phyloP scores from a whole-genome alignment of 164 flowering plant genomes.

The Paratinospora sagittata region DNA sequence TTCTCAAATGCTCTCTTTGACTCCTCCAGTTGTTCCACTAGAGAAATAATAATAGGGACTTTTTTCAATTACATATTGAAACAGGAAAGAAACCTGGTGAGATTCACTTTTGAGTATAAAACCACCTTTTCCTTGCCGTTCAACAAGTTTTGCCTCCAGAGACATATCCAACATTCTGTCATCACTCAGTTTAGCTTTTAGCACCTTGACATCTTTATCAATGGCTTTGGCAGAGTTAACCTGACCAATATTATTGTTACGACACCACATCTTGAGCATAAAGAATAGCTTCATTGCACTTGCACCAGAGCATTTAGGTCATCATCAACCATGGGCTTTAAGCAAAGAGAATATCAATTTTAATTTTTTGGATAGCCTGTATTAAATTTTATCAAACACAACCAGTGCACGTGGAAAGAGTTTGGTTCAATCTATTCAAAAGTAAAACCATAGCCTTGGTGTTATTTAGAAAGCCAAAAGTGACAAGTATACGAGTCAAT shows the following conservation, averaged over 20 bases:
- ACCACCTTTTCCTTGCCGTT: conserved; percentile 66
- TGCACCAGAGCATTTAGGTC: neutral
- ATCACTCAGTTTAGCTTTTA: conserved; percentile 58
- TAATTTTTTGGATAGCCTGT: neutral
- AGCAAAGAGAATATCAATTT: neutral
- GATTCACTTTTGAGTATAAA: neutral
- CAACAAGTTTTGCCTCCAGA: conserved; percentile 66
- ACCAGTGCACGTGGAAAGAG: neutral
- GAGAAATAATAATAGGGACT: conserved; percentile 1
- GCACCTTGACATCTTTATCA: conserved; percentile 66
- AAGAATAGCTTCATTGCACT: neutral
- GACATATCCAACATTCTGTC: conserved; percentile 54
- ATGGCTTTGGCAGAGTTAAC: conserved; percentile 59
- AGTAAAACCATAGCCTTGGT: neutral
- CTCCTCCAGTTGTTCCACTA: conserved; percentile 64
- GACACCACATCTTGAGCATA: neutral
- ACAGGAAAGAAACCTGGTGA: neutral
- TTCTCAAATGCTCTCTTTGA: conserved; percentile 44
- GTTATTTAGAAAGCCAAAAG: neutral
- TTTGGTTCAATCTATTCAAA: neutral
- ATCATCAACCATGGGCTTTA: neutral
- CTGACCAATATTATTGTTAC: conserved; percentile 26
- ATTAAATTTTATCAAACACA: neutral
- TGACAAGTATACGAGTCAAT: neutral
- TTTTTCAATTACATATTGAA: neutral